Evolutionary conservation across 345 rosid species (phyloP).

Genomic region (Schrenkiella parvula): DNA sequence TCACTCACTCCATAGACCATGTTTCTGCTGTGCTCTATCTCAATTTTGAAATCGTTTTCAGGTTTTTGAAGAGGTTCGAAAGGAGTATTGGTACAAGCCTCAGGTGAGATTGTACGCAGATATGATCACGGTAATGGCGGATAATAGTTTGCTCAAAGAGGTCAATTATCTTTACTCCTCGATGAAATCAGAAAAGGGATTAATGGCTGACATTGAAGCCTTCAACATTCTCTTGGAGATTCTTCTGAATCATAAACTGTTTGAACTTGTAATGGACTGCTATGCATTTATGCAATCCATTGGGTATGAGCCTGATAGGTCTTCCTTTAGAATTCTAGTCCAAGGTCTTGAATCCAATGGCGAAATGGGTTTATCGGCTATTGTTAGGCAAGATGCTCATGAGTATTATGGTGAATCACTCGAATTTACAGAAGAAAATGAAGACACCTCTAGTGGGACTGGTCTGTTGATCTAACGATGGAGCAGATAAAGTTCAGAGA

Average conservation of each 20-base stretch:
- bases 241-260: slow-evolving; percentile 41
- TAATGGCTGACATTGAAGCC: slow-evolving; percentile 48
- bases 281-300: slow-evolving; percentile 52
- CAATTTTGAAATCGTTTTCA: slow-evolving; percentile 12
- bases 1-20: not conserved
- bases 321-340: slow-evolving; percentile 50
- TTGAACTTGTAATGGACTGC: slow-evolving; percentile 53
- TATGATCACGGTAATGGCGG: slow-evolving; percentile 49
- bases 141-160: slow-evolving; percentile 45
- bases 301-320: slow-evolving; percentile 67
- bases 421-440: slow-evolving; percentile 44
- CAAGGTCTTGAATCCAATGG: slow-evolving; percentile 56
- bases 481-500: not conserved
- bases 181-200: slow-evolving; percentile 43
- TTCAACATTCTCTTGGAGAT: slow-evolving; percentile 52
- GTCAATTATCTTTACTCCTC: slow-evolving; percentile 39
- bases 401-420: slow-evolving; percentile 55
- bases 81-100: slow-evolving; percentile 74
- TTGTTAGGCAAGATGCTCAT: slow-evolving; percentile 54
- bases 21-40: not conserved
- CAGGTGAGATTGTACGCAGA: slow-evolving; percentile 54
- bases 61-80: slow-evolving; percentile 72
- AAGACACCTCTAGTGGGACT: slow-evolving; percentile 26
- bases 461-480: slow-evolving; percentile 5
- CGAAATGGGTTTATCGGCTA: slow-evolving; percentile 38